Evolutionary conservation across 495 filamentous ascomycete species (phyloP).

Genomic region (Parathielavia hyrcaniae): DNA sequence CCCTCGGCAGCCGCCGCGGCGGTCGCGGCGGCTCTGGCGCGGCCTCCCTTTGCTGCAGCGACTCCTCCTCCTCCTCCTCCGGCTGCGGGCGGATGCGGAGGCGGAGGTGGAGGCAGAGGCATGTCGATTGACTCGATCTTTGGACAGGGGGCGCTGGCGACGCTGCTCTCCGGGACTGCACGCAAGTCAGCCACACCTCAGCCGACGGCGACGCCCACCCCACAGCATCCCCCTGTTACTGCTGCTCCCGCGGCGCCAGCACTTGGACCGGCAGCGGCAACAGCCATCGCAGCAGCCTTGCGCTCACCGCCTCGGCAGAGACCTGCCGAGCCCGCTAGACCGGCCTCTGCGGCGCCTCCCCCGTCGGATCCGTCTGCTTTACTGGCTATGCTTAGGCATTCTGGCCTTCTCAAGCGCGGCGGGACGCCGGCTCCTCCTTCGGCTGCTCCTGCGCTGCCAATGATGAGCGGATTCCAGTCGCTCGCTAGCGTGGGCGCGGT

Average conservation of each 20-base stretch:
- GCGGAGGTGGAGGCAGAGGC: constrained; percentile 21
- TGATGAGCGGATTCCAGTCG: neutral
- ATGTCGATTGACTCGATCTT: constrained; percentile 48
- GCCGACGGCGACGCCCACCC: constrained; percentile 29
- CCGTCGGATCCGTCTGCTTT: constrained; percentile 39
- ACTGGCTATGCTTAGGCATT: constrained; percentile 44
- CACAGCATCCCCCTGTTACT: constrained; percentile 34
- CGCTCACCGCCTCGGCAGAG: constrained; percentile 22
- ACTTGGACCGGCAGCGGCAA: constrained; percentile 12
- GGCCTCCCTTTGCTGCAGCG: constrained; percentile 25
- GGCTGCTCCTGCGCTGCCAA: constrained; percentile 17
- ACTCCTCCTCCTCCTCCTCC: constrained; percentile 28
- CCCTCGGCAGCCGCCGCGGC: constrained; percentile 26
- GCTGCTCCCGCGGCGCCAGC: neutral
- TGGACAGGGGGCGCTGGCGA: constrained; percentile 48
- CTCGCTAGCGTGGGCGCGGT: neutral
- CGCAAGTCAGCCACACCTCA: constrained; percentile 42
- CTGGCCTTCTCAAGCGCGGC: constrained; percentile 41
- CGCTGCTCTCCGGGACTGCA: constrained; percentile 36
- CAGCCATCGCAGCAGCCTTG: constrained; percentile 22
- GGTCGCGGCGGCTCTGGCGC: constrained; percentile 19
- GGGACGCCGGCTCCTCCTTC: constrained; percentile 37
- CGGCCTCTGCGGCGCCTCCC: constrained; percentile 16
- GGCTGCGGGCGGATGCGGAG: too few species aligned
- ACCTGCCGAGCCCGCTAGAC: constrained; percentile 6